These are phyloP conservation scores for Exophiala spinifera DNA, from an alignment of 2,329 filamentous ascomycete species.

Conservation along the genomic window DNA sequence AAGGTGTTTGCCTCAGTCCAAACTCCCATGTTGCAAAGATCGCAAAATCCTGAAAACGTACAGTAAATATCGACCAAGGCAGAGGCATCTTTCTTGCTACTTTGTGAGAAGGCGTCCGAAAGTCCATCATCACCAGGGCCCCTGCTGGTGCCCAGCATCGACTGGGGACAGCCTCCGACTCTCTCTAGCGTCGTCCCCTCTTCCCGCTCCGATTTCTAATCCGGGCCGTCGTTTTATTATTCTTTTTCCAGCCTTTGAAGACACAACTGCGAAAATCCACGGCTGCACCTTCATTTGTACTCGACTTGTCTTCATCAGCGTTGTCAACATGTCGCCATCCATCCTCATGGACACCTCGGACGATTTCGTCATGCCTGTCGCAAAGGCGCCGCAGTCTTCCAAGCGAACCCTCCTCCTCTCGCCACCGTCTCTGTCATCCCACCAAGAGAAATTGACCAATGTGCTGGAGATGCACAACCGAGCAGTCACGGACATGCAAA, in stretches of 20 bases:
- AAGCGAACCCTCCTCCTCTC: conserved; percentile 76
- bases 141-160: too few species aligned
- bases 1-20: too few species aligned
- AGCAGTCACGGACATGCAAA: conserved; percentile 80
- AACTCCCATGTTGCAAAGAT: too few species aligned
- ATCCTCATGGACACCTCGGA: conserved; percentile 55
- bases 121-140: too few species aligned
- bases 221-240: background rate
- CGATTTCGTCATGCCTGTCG: conserved; percentile 47
- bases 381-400: conserved; percentile 28
- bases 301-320: too few species aligned
- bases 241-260: background rate
- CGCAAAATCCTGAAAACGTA: too few species aligned
- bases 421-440: conserved; percentile 82
- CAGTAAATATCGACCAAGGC: background rate
- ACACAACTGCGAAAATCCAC: background rate
- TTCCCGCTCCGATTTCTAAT: conserved; percentile 5
- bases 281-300: too few species aligned
- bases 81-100: background rate
- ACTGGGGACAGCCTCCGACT: background rate
- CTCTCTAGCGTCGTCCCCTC: conserved; percentile 4
- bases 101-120: too few species aligned
- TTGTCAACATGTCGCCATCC: conserved; percentile 41
- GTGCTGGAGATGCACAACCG: conserved; percentile 73
- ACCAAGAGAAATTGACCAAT: conserved; percentile 71